Conservation (phyloP, 495 filamentous ascomycete species). For the Parathielavia appendiculata region DNA sequence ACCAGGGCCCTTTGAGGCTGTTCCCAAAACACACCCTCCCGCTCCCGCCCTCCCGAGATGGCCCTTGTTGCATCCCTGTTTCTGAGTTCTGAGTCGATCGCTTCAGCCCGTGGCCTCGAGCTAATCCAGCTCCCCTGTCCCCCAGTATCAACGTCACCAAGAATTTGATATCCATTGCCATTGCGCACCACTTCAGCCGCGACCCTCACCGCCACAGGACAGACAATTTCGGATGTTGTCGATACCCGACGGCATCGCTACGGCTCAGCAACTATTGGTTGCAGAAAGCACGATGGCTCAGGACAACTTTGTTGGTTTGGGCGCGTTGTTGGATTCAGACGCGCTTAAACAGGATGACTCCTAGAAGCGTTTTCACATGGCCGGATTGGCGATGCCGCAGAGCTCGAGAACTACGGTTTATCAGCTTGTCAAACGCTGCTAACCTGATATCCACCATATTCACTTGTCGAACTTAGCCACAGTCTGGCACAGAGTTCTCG, state of each 20-base stretch:
- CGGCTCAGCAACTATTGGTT: neutral
- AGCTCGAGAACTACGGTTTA: too few species aligned
- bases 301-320: too few species aligned
- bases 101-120: slow-evolving; percentile 29
- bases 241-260: neutral
- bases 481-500: neutral
- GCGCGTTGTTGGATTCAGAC: too few species aligned
- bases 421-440: too few species aligned
- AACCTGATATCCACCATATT: too few species aligned
- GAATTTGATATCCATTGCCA: neutral
- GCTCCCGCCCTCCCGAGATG: slow-evolving; percentile 31
- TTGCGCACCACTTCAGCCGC: neutral
- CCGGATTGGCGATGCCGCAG: too few species aligned
- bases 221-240: neutral
- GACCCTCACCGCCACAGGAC: neutral
- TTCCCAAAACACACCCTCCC: slow-evolving; percentile 24
- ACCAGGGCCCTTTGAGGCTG: slow-evolving; percentile 28
- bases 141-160: slow-evolving; percentile 18
- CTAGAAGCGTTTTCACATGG: too few species aligned
- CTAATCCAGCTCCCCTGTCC: slow-evolving; percentile 20
- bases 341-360: too few species aligned
- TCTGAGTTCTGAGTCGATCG: slow-evolving; percentile 31
- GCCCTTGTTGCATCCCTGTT: slow-evolving; percentile 30
- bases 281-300: too few species aligned
- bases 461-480: too few species aligned